These are phyloP conservation scores for Fusarium burgessii DNA, from an alignment of 2,329 filamentous ascomycete genomes.

Conservation along the genomic window DNA sequence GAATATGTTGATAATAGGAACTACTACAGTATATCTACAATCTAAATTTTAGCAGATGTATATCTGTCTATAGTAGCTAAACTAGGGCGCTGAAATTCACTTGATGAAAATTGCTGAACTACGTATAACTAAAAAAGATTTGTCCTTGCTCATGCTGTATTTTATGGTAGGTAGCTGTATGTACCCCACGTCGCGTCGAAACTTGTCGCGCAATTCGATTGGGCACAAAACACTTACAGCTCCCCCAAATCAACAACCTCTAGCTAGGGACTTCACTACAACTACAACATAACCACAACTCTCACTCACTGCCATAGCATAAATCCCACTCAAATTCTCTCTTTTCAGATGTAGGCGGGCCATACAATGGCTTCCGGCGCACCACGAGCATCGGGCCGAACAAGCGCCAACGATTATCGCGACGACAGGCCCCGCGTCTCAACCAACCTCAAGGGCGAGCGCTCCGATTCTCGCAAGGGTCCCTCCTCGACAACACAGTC, in stretches of 20 bases:
- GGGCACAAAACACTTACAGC: conserved; percentile 46
- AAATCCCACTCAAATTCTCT: neutral
- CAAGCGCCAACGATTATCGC: conserved; percentile 53
- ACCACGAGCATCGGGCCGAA: conserved; percentile 59
- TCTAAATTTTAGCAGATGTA: neutral
- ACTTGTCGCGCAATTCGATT: conserved; percentile 45
- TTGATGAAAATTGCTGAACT: too few relatives aligned
- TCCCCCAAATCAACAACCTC: conserved; percentile 30
- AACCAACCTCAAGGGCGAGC: conserved; percentile 49
- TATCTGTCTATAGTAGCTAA: neutral
- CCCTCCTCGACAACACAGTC: conserved; percentile 53
- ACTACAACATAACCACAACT: conserved; percentile 1
- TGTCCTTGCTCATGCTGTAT: too few relatives aligned
- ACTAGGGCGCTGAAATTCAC: neutral
- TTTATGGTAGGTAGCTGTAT: neutral
- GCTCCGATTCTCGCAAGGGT: conserved; percentile 53
- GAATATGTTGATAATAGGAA: neutral
- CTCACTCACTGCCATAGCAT: neutral
- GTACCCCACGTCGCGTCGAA: conserved; percentile 43
- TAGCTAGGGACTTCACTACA: conserved; percentile 1
- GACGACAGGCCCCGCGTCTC: conserved; percentile 55
- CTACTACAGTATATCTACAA: neutral
- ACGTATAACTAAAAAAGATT: too few relatives aligned
- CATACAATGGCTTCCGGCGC: conserved; percentile 57
- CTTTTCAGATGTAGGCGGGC: conserved; percentile 52